Conservation (phyloP, 495 filamentous ascomycete species). For the Penicillium coffeae region DNA sequence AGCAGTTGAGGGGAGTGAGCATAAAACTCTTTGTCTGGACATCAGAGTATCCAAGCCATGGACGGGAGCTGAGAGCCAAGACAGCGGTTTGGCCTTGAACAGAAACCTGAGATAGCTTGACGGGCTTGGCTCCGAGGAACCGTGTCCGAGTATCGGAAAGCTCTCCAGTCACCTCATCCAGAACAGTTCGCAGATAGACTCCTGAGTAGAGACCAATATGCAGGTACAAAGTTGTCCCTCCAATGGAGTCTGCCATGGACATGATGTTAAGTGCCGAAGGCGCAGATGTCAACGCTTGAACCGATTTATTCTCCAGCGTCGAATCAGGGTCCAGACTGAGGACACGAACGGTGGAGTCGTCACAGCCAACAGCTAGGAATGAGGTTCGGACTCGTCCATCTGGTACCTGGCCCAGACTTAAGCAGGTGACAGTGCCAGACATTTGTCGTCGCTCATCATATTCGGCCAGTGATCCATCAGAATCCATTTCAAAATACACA, state of each 20-base stretch:
- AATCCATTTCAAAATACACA: constrained; percentile 95
- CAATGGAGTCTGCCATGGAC: constrained; percentile 86
- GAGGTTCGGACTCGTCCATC: constrained; percentile 81
- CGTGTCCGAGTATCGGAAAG: constrained; percentile 90
- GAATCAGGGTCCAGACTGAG: constrained; percentile 85
- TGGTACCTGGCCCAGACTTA: constrained; percentile 91
- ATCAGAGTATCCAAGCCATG: constrained; percentile 91
- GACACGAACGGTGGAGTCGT: constrained; percentile 92
- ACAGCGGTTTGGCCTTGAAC: constrained; percentile 84
- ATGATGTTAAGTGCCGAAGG: constrained; percentile 91
- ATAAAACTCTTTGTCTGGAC: constrained; percentile 78
- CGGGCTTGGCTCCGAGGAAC: constrained; percentile 85
- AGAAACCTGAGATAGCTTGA: constrained; percentile 80
- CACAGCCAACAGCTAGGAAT: constrained; percentile 92
- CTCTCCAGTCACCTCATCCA: constrained; percentile 93
- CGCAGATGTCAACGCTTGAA: constrained; percentile 86
- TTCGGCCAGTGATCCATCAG: constrained; percentile 84
- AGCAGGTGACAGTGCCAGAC: constrained; percentile 89
- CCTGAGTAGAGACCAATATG: constrained; percentile 95
- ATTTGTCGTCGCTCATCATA: constrained; percentile 95
- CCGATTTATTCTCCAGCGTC: constrained; percentile 84
- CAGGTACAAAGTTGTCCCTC: constrained; percentile 78
- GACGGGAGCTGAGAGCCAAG: constrained; percentile 81
- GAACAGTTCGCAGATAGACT: constrained; percentile 87
- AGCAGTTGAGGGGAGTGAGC: constrained; percentile 86